Evolutionary conservation across 2,329 filamentous ascomycete species (phyloP).

Genomic region (Acrocalymma vagum): DNA sequence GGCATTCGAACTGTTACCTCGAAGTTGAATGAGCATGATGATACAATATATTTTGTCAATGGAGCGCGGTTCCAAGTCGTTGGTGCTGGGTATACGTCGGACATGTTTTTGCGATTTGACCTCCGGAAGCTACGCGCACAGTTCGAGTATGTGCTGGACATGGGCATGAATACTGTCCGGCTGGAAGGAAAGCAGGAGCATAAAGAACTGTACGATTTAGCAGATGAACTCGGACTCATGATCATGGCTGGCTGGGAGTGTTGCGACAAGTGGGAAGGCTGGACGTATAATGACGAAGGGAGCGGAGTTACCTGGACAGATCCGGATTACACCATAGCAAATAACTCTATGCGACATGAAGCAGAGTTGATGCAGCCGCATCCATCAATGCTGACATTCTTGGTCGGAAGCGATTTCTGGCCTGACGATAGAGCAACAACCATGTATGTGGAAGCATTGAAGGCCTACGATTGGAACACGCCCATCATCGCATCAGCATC

Average conservation of each 20-base stretch:
- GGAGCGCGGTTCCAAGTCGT: constrained; percentile 66
- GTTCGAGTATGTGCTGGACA: constrained; percentile 64
- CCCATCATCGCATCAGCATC: constrained; percentile 67
- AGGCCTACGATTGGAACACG: constrained; percentile 62
- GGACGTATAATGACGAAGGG: constrained; percentile 67
- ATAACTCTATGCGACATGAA: constrained; percentile 66
- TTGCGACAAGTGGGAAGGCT: constrained; percentile 74
- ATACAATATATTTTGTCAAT: constrained; percentile 66
- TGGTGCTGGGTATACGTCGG: constrained; percentile 67
- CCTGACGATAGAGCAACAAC: constrained; percentile 65
- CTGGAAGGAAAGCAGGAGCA: constrained; percentile 73
- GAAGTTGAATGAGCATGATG: constrained; percentile 60
- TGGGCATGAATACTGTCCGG: constrained; percentile 70
- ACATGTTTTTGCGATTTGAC: constrained; percentile 70
- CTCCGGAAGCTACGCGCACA: constrained; percentile 57
- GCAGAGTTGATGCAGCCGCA: constrained; percentile 67
- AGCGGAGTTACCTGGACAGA: constrained; percentile 58
- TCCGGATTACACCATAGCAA: constrained; percentile 64
- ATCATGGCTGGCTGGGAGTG: constrained; percentile 71
- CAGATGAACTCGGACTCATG: constrained; percentile 69
- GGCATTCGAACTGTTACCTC: constrained; percentile 66
- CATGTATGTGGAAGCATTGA: constrained; percentile 62
- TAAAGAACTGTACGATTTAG: constrained; percentile 66
- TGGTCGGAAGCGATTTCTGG: constrained; percentile 71
- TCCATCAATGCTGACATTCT: constrained; percentile 65